Evolutionary conservation across 208 protist genomes (phyloP), one percentile per base, ranked within the genome.

Genomic region (Leptomonas seymouri): DNA sequence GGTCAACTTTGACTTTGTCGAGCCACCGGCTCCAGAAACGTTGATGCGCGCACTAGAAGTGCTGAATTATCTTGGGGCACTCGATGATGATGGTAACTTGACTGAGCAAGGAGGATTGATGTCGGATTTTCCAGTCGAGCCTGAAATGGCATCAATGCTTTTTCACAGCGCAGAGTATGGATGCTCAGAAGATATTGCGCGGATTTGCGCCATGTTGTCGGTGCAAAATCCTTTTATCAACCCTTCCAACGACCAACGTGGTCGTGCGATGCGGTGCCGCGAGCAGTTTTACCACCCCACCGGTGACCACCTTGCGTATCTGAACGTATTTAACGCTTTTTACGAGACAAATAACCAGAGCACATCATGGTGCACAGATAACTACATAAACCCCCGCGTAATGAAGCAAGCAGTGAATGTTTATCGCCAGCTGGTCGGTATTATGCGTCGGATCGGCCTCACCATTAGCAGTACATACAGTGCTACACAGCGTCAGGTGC

Each of bases 91-190:
- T 41, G 98, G 98, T 16, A 79, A 98, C 42, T 76, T 99, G n/a
- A 99, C 99, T 3, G 71, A 85, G 27, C 67, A 99, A 11, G 98
- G 98, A 11, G 73, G 84, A 49, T 71, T 92, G 28, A 99, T 99
- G 94, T 98, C 98, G 8, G 96, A 99, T 76, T 99, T 99, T 73
- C 98, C 99, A 14, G 86, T 99, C 3, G 98, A 99, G 23, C 98
- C 99, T 2, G 94, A 91, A 67, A 89, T 99, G 65, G 94, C 95
- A 7, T 98, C 99, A 61, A 98, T 99, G 87, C 83, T 99, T 4
- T 97, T 99, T 60, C 85, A 93, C 27, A 94, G 92, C 53, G 86
- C 96, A 1, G 94, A 99, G 28, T 89, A 98, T 9, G 92, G 95
- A 0, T 99, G 98, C 74, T 83, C 87, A 0, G 97, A 99, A 25